A percentile compares a stretch with the other conserved stretches of the same genome.
Conservation (phyloP, 2,329 filamentous ascomycete species). For the Ophiostoma pallidulum region DNA sequence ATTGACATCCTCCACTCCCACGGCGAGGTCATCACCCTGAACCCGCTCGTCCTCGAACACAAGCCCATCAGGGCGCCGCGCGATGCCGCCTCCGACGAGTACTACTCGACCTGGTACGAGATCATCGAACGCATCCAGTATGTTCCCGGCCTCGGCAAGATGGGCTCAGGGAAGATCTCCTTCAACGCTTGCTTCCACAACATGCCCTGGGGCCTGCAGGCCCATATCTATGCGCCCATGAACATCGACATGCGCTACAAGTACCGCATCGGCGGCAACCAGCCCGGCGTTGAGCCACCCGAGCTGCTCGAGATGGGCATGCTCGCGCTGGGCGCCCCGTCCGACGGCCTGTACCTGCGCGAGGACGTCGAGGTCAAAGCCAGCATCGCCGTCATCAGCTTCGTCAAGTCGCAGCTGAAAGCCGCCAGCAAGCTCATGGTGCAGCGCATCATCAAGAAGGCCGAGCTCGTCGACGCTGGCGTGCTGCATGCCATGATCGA, state of each 20-base stretch:
- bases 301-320: constrained; percentile 54
- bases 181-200: constrained; percentile 67
- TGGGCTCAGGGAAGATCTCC: constrained; percentile 54
- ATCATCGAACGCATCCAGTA: constrained; percentile 61
- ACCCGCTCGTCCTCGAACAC: constrained; percentile 57
- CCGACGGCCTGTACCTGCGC: constrained; percentile 56
- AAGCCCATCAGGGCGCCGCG: constrained; percentile 57
- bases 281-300: constrained; percentile 53
- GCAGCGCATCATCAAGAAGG: constrained; percentile 59
- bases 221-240: constrained; percentile 60
- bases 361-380: constrained; percentile 64
- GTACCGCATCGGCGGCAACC: constrained; percentile 59
- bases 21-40: constrained; percentile 60
- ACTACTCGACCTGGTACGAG: constrained; percentile 66
- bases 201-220: constrained; percentile 62
- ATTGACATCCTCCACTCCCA: constrained; percentile 65
- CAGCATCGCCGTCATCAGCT: constrained; percentile 54
- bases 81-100: constrained; percentile 59
- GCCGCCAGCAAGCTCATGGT: constrained; percentile 60
- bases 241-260: constrained; percentile 58
- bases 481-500: constrained; percentile 59
- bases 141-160: constrained; percentile 54
- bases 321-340: constrained; percentile 47
- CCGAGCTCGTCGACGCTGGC: constrained; percentile 57
- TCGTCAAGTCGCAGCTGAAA: constrained; percentile 59